Base-by-base conservation (phyloP, 805 yeast genomes). In the Cyberlindnera lachancei region DNA sequence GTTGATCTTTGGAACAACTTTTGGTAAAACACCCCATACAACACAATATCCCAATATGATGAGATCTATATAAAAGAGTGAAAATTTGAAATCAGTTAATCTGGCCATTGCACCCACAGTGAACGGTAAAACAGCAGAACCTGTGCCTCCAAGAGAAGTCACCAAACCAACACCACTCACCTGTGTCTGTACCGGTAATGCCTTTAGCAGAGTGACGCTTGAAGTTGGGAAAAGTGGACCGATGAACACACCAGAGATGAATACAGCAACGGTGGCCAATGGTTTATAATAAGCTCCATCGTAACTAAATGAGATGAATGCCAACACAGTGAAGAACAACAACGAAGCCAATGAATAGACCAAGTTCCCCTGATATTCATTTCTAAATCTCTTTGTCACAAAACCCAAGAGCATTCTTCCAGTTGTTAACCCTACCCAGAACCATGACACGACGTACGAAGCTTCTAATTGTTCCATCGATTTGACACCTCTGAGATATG, bases 131-230 rank as follows among this genome's bases (percentile, higher is more conserved):
- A 73, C 65, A 0, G 94, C 90, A n/a, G 81, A 82, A 2, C 94
- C 95, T 12, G 79, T 73, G 4, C 92, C 88, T 6, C 94, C 94
- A 38, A 83, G 51, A 0, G 92, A 87, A 35, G 87, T 76, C 15
- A 80, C 73, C 33, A 81, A 63, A 1, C 94, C 88, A 7, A 85
- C 67, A 2, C 86, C 88, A 13, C 73, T 56, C 8, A 81, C 70
- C 33, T 80, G 81, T 32, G 69, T 57, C 25, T 63, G 65, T 18
- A 59, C 55, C 1, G 94, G 94, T 26, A 85, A 52, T 3, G 75
- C 59, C 34, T 75, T 73, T 28, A 81, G 55, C 2, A 85, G 66
- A 8, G 79, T 69, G 11, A 80, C 71, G 31, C 81, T 74, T 0
- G 82, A 72, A 6, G 88, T 76, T 1, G 94, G 87, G 54, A 77